These are phyloP conservation scores for Metschnikowia borealis DNA, from an alignment of 805 yeast genomes.

Conservation along the genomic window DNA sequence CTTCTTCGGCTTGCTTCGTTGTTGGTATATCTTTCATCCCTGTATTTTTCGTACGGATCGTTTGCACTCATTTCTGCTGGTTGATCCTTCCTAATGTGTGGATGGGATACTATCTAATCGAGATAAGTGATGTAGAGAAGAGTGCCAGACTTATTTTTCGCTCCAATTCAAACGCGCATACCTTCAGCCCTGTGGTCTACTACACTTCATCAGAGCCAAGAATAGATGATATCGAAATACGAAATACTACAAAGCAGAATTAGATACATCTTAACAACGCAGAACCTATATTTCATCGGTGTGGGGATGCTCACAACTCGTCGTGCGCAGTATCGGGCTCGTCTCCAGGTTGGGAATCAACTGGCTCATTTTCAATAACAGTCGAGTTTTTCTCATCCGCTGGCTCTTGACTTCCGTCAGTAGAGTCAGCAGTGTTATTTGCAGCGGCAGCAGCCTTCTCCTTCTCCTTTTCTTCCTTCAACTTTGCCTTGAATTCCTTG, in stretches of 20 bases:
- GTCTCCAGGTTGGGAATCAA: background rate
- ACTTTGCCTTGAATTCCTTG: conserved; percentile 30
- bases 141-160: background rate
- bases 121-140: background rate
- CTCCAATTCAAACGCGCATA: conserved; percentile 1
- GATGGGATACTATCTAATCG: background rate
- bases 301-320: background rate
- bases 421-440: background rate
- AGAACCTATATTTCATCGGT: background rate
- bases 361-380: conserved; percentile 7
- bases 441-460: conserved; percentile 16
- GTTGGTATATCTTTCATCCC: background rate
- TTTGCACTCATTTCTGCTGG: background rate
- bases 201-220: background rate
- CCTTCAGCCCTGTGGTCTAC: background rate
- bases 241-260: background rate
- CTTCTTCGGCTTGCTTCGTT: conserved; percentile 3
- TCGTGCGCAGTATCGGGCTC: conserved; percentile 2
- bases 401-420: background rate
- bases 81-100: background rate
- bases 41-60: conserved; percentile 3
- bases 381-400: conserved; percentile 1
- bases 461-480: conserved; percentile 24
- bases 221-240: background rate
- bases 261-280: background rate